These are phyloP conservation scores for Gossypioides kirkii DNA, from an alignment of 345 rosid species.

Conservation along the genomic window DNA sequence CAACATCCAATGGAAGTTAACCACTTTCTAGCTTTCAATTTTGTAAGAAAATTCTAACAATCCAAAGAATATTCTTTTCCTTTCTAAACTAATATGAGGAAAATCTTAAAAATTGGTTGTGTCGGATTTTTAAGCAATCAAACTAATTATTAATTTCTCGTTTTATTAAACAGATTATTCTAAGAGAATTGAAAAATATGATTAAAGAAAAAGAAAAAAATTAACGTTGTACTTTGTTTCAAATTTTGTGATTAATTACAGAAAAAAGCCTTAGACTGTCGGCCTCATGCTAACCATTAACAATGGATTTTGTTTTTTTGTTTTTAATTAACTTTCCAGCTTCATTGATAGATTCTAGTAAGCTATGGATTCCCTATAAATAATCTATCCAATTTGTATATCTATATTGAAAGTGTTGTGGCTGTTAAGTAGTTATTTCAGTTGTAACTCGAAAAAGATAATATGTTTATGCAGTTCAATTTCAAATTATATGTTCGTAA, in stretches of 20 bases:
- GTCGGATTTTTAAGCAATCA: not conserved
- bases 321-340: not conserved
- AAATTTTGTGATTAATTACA: conserved; percentile 15
- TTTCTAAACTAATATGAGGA: not conserved
- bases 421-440: too few species aligned
- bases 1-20: not conserved
- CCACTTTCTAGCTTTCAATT: not conserved
- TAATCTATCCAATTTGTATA: not conserved
- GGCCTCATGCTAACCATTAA: conserved; percentile 34
- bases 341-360: conserved; percentile 13
- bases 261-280: conserved; percentile 20
- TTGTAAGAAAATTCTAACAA: not conserved
- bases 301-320: conserved; percentile 1
- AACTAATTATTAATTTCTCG: not conserved
- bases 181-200: not conserved
- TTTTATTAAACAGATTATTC: not conserved
- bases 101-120: not conserved
- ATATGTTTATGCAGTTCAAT: too few species aligned
- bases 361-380: conserved; percentile 10
- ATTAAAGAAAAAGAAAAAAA: not conserved
- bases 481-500: too few species aligned
- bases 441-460: too few species aligned
- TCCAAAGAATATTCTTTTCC: not conserved
- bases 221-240: not conserved
- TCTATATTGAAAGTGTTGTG: not conserved